phyloP scores from a whole-genome alignment of 192 early-diverging fungal species.

The Gorgonomyces haynaldii region DNA sequence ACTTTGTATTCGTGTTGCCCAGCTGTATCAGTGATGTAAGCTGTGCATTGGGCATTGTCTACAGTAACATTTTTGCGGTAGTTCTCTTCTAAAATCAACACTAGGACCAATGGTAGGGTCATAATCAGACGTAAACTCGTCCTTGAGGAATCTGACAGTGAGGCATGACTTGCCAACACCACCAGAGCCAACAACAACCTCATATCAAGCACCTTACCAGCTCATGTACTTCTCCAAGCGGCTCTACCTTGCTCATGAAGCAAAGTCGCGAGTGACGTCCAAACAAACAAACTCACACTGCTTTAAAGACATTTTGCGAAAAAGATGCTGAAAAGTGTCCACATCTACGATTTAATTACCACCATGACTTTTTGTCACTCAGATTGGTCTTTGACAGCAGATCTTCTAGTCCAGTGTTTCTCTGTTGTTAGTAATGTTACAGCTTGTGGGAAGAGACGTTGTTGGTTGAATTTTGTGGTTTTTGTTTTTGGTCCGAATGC shows the following conservation, averaged over 20 bases:
- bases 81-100: conserved; percentile 37
- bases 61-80: conserved; percentile 43
- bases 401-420: too few relatives aligned
- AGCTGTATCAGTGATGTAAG: conserved; percentile 49
- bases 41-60: conserved; percentile 24
- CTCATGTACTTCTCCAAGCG: conserved; percentile 19
- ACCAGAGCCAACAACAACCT: conserved; percentile 50
- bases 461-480: too few relatives aligned
- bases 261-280: too few relatives aligned
- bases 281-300: too few relatives aligned
- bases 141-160: conserved; percentile 46
- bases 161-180: conserved; percentile 53
- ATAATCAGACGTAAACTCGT: conserved; percentile 48
- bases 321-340: too few relatives aligned
- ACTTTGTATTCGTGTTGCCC: conserved; percentile 49
- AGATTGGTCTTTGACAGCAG: too few relatives aligned
- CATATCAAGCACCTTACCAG: conserved; percentile 8
- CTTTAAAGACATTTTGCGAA: too few relatives aligned
- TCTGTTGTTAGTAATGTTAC: too few relatives aligned
- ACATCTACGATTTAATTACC: too few relatives aligned
- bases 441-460: too few relatives aligned
- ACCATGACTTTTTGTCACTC: too few relatives aligned
- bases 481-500: too few relatives aligned
- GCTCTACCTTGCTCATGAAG: conserved; percentile 21
- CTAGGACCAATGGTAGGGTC: conserved; percentile 40